Conservation (phyloP, 352 stramenopile species). For the Phytopythium delawarense region DNA sequence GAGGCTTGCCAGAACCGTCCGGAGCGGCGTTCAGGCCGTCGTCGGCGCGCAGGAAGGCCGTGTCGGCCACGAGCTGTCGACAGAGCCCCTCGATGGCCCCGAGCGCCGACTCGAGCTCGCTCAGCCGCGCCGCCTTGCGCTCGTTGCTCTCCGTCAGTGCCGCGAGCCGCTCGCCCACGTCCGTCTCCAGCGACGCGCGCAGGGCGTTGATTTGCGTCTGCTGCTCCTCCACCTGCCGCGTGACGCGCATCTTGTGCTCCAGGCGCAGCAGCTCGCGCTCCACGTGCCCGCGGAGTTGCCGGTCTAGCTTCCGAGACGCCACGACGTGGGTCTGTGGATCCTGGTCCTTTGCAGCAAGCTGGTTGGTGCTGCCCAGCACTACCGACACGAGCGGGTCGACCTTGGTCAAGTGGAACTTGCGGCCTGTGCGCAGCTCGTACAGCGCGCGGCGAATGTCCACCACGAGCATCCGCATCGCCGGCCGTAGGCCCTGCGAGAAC, state of each 20-base stretch:
- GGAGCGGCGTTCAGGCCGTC: slow-evolving; percentile 11
- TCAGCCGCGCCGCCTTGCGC: slow-evolving; percentile 50
- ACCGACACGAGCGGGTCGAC: slow-evolving; percentile 50
- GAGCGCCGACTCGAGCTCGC: slow-evolving; percentile 55
- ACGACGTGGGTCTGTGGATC: slow-evolving; percentile 3
- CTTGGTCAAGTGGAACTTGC: slow-evolving; percentile 35
- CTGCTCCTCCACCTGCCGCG: slow-evolving; percentile 31
- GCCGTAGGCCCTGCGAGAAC: slow-evolving; percentile 44
- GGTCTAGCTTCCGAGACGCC: slow-evolving; percentile 45
- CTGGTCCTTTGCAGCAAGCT: slow-evolving; percentile 3
- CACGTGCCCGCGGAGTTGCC: slow-evolving; percentile 39
- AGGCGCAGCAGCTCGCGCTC: slow-evolving; percentile 19
- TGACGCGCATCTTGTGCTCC: slow-evolving; percentile 21
- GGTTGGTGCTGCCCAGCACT: background rate
- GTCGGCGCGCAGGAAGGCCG: slow-evolving; percentile 32
- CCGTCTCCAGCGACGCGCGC: slow-evolving; percentile 32
- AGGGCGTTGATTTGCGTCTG: slow-evolving; percentile 45
- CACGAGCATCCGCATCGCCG: slow-evolving; percentile 26
- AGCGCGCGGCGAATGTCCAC: slow-evolving; percentile 42
- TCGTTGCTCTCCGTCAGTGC: slow-evolving; percentile 49
- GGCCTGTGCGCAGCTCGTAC: slow-evolving; percentile 38
- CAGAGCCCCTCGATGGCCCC: slow-evolving; percentile 64
- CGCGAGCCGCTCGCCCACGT: slow-evolving; percentile 38
- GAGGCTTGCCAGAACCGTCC: background rate
- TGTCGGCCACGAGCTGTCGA: slow-evolving; percentile 53